A percentile compares a stretch with the other conserved stretches of the same genome.
phyloP scores from a whole-genome alignment of 1,139 yeast genomes.

The Protomyces gravidus region DNA sequence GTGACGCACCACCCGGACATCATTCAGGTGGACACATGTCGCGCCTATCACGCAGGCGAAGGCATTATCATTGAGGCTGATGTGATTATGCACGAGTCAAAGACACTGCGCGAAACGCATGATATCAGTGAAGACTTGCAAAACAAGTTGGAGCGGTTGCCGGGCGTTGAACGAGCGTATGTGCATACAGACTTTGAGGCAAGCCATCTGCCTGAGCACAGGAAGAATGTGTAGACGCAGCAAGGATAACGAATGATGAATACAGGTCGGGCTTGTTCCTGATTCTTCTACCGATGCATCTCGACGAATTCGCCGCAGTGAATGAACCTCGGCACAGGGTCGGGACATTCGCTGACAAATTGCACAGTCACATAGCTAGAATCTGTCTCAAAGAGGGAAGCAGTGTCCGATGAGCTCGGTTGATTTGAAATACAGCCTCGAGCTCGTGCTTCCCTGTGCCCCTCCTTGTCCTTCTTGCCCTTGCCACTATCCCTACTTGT shows the following conservation, averaged over 20 bases:
- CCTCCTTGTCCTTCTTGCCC: too few species aligned
- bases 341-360: neutral
- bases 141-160: slow-evolving; percentile 32
- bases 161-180: slow-evolving; percentile 34
- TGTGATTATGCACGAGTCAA: slow-evolving; percentile 32
- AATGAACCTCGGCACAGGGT: neutral
- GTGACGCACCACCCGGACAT: slow-evolving; percentile 32
- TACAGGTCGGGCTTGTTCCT: too few species aligned
- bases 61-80: slow-evolving; percentile 34
- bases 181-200: slow-evolving; percentile 35
- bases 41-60: slow-evolving; percentile 33
- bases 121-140: slow-evolving; percentile 34
- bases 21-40: slow-evolving; percentile 32
- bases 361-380: neutral
- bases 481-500: too few species aligned
- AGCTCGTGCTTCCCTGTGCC: too few species aligned
- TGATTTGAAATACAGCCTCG: too few species aligned
- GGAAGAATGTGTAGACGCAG: slow-evolving; percentile 20
- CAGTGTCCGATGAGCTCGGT: too few species aligned
- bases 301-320: too few species aligned
- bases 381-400: too few species aligned
- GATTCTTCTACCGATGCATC: too few species aligned
- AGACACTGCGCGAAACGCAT: slow-evolving; percentile 30
- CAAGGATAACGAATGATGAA: too few species aligned
- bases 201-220: slow-evolving; percentile 31